phyloP scores from a whole-genome alignment of 2,329 filamentous ascomycete genomes.

The Akanthomyces lecanii region DNA sequence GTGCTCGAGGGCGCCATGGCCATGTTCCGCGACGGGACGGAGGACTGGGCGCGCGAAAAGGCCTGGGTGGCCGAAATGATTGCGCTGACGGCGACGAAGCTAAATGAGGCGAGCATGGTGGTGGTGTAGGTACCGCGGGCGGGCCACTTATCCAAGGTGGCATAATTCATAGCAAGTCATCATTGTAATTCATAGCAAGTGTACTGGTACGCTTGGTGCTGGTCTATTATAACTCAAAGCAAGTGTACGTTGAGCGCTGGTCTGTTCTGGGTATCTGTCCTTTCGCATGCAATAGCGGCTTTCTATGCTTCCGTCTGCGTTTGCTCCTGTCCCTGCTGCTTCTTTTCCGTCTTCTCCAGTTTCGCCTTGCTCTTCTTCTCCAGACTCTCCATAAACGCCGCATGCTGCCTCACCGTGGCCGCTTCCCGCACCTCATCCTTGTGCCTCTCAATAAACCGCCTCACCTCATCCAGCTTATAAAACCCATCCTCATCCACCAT shows the following conservation, averaged over 20 bases:
- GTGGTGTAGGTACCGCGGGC: neutral
- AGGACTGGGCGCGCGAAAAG: neutral
- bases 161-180: neutral
- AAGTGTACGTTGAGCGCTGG: neutral
- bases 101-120: neutral
- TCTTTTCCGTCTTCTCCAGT: neutral
- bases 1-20: conserved; percentile 1
- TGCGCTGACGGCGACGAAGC: neutral
- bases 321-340: neutral
- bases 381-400: conserved; percentile 13
- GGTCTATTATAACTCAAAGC: neutral
- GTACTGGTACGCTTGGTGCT: no score
- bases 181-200: no score
- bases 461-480: conserved; percentile 40
- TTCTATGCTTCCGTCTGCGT: neutral
- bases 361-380: conserved; percentile 1
- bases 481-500: conserved; percentile 37
- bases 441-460: conserved; percentile 37
- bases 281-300: no score
- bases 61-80: conserved; percentile 10
- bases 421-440: conserved; percentile 35
- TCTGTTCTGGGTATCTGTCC: neutral
- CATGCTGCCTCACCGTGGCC: conserved; percentile 28
- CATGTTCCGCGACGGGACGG: conserved; percentile 7
- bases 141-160: neutral